phyloP scores from a whole-genome alignment of 441 rosid species.

The Rhodomyrtus psidioides region DNA sequence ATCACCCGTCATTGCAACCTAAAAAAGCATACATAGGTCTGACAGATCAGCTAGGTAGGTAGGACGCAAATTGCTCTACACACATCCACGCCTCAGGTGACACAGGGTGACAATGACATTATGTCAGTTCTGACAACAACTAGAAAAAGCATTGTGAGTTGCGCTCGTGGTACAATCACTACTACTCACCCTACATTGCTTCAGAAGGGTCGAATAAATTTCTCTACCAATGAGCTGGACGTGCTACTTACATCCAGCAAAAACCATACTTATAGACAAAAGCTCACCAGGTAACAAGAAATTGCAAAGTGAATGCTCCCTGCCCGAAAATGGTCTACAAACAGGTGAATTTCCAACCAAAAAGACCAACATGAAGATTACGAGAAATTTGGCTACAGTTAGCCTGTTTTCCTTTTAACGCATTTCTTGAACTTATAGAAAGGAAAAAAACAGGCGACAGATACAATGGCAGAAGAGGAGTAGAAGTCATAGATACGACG shows the following conservation, averaged over 20 bases:
- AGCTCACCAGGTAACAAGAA: background rate
- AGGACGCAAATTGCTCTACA: background rate
- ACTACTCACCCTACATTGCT: background rate
- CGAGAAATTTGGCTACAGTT: background rate
- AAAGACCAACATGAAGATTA: background rate
- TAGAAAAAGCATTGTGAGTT: background rate
- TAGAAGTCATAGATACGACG: background rate
- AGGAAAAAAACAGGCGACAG: background rate
- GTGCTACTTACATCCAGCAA: background rate
- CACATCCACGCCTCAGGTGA: background rate
- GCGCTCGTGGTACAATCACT: background rate
- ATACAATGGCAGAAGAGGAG: background rate
- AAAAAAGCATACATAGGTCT: background rate
- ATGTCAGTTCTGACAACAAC: background rate
- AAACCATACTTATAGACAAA: background rate
- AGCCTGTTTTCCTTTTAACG: background rate
- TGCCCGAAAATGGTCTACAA: background rate
- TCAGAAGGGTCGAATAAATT: background rate
- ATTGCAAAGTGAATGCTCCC: background rate
- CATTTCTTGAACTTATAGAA: background rate
- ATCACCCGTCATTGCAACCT: conserved; percentile 99
- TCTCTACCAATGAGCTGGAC: background rate
- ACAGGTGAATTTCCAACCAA: background rate
- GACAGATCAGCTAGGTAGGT: background rate
- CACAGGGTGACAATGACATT: background rate